These are phyloP conservation scores for Ascochyta clinopodiicola DNA, from an alignment of 2,329 filamentous ascomycete species.

Conservation along the genomic window DNA sequence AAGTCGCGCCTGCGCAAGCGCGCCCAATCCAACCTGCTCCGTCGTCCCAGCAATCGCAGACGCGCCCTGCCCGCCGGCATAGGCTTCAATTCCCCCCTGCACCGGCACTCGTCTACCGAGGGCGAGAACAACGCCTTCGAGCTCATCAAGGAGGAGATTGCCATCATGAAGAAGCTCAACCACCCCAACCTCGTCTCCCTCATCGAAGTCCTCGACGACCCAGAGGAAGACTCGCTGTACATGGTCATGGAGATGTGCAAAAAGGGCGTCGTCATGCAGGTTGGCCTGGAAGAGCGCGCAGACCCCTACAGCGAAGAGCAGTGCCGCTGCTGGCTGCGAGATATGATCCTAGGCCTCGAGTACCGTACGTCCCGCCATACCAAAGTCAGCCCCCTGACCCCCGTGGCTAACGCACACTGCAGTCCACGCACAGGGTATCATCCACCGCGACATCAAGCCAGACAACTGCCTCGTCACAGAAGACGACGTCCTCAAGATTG, in stretches of 20 bases:
- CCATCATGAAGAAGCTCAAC: slow-evolving; percentile 98
- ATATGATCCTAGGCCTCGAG: slow-evolving; percentile 92
- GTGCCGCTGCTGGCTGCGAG: slow-evolving; percentile 91
- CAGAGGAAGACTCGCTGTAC: slow-evolving; percentile 92
- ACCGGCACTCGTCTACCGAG: slow-evolving; percentile 64
- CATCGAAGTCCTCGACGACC: slow-evolving; percentile 94
- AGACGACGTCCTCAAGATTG: slow-evolving; percentile 94
- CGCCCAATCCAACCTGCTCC: slow-evolving; percentile 86
- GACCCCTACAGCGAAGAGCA: slow-evolving; percentile 82
- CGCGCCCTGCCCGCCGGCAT: slow-evolving; percentile 60
- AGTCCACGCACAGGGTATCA: slow-evolving; percentile 93
- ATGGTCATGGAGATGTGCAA: slow-evolving; percentile 99
- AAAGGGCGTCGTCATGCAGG: slow-evolving; percentile 96
- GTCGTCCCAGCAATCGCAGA: slow-evolving; percentile 62
- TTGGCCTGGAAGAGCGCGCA: slow-evolving; percentile 82
- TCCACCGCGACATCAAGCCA: slow-evolving; percentile 97
- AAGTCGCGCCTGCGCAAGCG: slow-evolving; percentile 89
- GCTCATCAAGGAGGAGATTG: slow-evolving; percentile 93
- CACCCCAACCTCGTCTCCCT: slow-evolving; percentile 93
- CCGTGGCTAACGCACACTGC: slow-evolving; percentile 31
- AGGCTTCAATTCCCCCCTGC: slow-evolving; percentile 68
- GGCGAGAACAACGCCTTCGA: slow-evolving; percentile 75
- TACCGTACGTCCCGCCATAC: slow-evolving; percentile 67
- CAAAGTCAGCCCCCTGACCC: not conserved
- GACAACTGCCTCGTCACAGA: slow-evolving; percentile 91